Percentiles rank a stretch among this genome's conserved stretches.
Evolutionary conservation across 805 yeast species (phyloP).

Genomic region (Candida sphagnicola): DNA sequence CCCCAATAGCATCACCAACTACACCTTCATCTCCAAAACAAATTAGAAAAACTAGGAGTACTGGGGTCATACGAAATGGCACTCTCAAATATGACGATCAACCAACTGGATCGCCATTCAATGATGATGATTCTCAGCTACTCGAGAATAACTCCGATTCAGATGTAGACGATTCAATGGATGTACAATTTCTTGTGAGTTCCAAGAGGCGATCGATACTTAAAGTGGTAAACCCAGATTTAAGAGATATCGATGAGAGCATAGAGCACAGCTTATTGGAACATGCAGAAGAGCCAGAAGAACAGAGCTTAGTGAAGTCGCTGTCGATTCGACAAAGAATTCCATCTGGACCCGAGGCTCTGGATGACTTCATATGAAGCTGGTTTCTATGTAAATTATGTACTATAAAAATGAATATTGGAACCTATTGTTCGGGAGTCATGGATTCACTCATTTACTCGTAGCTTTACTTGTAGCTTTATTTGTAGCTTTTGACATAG

Average conservation of each 20-base stretch:
- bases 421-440: too few species aligned
- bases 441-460: too few species aligned
- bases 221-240: constrained; percentile 58
- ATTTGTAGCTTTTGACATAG: too few species aligned
- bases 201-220: constrained; percentile 58
- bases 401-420: too few species aligned
- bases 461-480: too few species aligned
- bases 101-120: constrained; percentile 6
- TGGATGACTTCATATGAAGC: background rate
- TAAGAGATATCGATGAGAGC: constrained; percentile 3
- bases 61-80: constrained; percentile 1
- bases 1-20: constrained; percentile 5
- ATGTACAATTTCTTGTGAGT: constrained; percentile 70
- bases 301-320: constrained; percentile 6
- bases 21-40: background rate
- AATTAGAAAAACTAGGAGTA: background rate
- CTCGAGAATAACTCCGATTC: constrained; percentile 8
- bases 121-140: constrained; percentile 1
- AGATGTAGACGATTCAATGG: constrained; percentile 46
- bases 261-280: constrained; percentile 9
- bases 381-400: too few species aligned
- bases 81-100: constrained; percentile 6
- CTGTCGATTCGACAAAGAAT: constrained; percentile 13
- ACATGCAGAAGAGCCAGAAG: constrained; percentile 7
- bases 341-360: constrained; percentile 12